A percentile compares a stretch with the other conserved stretches of the same genome.
Evolutionary conservation across 495 filamentous ascomycete species (phyloP).

Genomic region (Chaetomium fimeti): DNA sequence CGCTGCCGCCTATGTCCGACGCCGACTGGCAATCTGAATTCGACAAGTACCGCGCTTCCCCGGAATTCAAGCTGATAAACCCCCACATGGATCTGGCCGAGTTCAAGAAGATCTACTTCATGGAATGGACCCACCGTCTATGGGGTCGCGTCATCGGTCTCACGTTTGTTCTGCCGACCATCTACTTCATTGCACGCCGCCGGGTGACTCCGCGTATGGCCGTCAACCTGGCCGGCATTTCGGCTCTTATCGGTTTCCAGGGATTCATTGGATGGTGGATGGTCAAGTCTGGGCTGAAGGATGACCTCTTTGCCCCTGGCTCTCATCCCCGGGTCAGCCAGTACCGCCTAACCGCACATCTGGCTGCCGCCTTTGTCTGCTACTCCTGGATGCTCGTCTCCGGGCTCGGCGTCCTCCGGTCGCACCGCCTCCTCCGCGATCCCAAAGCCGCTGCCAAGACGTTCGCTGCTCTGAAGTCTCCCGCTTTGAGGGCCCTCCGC

Average conservation of each 20-base stretch:
- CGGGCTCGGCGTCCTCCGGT: conserved; percentile 78
- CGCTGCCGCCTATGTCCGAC: conserved; percentile 73
- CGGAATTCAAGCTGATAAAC: conserved; percentile 88
- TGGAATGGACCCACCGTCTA: conserved; percentile 97
- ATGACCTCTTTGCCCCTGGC: conserved; percentile 89
- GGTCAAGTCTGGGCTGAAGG: conserved; percentile 92
- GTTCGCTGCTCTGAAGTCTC: conserved; percentile 60
- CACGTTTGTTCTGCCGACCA: conserved; percentile 79
- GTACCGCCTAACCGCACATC: conserved; percentile 85
- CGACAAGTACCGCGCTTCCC: conserved; percentile 81
- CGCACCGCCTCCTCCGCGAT: conserved; percentile 63
- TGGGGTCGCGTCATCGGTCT: conserved; percentile 94
- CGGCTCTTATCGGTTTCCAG: conserved; percentile 88
- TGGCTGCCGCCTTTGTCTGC: conserved; percentile 84
- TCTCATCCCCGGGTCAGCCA: conserved; percentile 89
- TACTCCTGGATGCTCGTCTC: conserved; percentile 94
- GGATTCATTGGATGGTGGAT: conserved; percentile 99
- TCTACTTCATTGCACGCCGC: conserved; percentile 82
- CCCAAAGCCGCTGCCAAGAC: conserved; percentile 55
- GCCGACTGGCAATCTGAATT: conserved; percentile 90
- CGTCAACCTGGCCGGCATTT: conserved; percentile 73
- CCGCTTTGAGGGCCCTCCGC: conserved; percentile 68
- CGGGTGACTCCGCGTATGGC: conserved; percentile 79
- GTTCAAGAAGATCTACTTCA: conserved; percentile 98
- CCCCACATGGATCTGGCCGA: conserved; percentile 85